These are phyloP conservation scores for Starmerella bombicola DNA, from an alignment of 805 yeast genomes.

Conservation along the genomic window DNA sequence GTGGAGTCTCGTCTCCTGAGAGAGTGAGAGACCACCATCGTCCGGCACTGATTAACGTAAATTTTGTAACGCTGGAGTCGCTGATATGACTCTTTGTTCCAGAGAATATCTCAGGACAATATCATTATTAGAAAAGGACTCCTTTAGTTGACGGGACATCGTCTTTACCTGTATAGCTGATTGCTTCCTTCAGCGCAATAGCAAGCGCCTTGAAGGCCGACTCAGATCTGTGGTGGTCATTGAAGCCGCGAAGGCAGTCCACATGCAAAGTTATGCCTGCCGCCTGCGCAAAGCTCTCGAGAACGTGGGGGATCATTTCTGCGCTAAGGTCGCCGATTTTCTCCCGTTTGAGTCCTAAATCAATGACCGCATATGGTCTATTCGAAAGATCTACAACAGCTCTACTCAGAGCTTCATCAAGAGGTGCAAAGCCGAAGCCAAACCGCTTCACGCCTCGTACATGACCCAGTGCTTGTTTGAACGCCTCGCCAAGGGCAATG, in stretches of 20 bases:
- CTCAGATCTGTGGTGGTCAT: slow-evolving; percentile 94
- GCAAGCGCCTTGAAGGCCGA: slow-evolving; percentile 95
- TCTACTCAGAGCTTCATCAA: slow-evolving; percentile 89
- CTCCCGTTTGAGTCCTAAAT: slow-evolving; percentile 81
- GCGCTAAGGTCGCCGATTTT: slow-evolving; percentile 82
- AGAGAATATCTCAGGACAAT: no score
- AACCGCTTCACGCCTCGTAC: slow-evolving; percentile 85
- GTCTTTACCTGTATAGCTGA: slow-evolving; percentile 65
- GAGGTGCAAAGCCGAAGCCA: slow-evolving; percentile 87
- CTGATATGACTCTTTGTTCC: no score
- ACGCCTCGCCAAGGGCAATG: slow-evolving; percentile 79
- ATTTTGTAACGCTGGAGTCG: no score
- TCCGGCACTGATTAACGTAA: no score
- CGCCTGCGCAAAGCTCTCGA: slow-evolving; percentile 86
- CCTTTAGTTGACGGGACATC: slow-evolving; percentile 97
- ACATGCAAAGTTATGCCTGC: slow-evolving; percentile 88
- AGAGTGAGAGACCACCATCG: no score
- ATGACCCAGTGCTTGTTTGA: slow-evolving; percentile 78
- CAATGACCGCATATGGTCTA: slow-evolving; percentile 83
- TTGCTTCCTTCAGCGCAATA: slow-evolving; percentile 78
- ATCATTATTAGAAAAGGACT: slow-evolving; percentile 44
- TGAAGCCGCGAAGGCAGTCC: slow-evolving; percentile 83
- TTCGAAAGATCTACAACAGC: slow-evolving; percentile 94
- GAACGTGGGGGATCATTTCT: slow-evolving; percentile 97
- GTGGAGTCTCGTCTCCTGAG: no score